These are phyloP conservation scores for Plenodomus tracheiphilus DNA, from an alignment of 2,329 filamentous ascomycete species.

Conservation along the genomic window DNA sequence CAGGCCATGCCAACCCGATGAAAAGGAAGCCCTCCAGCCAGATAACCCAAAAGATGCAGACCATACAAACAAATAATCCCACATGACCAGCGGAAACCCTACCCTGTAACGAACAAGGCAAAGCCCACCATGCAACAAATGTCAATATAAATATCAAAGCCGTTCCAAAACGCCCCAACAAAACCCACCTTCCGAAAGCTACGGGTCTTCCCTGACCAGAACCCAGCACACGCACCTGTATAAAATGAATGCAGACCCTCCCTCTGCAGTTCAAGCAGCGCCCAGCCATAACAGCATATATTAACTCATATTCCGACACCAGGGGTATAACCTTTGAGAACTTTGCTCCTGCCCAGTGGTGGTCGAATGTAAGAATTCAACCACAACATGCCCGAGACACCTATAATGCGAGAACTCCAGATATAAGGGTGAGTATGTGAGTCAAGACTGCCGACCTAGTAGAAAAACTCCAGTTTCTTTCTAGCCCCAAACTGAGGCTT, in stretches of 20 bases:
- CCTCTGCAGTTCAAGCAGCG: not conserved
- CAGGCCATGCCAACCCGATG: too few relatives aligned
- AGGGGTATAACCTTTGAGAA: not conserved
- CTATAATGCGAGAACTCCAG: conserved; percentile 50
- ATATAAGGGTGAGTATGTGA: conserved; percentile 40
- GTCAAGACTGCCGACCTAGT: conserved; percentile 39
- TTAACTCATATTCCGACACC: not conserved
- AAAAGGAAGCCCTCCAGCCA: too few relatives aligned
- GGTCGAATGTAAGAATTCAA: not conserved
- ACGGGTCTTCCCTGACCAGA: not conserved
- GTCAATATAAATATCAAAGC: conserved; percentile 7
- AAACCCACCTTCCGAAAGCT: not conserved
- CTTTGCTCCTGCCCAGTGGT: not conserved
- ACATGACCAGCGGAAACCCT: too few relatives aligned
- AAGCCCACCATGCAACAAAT: conserved; percentile 32
- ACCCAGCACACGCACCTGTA: not conserved
- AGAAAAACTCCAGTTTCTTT: conserved; percentile 25
- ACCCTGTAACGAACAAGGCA: too few relatives aligned
- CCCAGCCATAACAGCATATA: conserved; percentile 31
- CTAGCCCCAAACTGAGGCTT: conserved; percentile 94
- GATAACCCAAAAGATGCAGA: too few relatives aligned
- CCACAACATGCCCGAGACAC: conserved; percentile 46
- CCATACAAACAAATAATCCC: too few relatives aligned
- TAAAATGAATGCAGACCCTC: not conserved
- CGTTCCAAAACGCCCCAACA: not conserved